Percentiles rank a stretch among this genome's conserved stretches.
Evolutionary conservation across 2,329 filamentous ascomycete species (phyloP).

Genomic region (Penicillium sp.): DNA sequence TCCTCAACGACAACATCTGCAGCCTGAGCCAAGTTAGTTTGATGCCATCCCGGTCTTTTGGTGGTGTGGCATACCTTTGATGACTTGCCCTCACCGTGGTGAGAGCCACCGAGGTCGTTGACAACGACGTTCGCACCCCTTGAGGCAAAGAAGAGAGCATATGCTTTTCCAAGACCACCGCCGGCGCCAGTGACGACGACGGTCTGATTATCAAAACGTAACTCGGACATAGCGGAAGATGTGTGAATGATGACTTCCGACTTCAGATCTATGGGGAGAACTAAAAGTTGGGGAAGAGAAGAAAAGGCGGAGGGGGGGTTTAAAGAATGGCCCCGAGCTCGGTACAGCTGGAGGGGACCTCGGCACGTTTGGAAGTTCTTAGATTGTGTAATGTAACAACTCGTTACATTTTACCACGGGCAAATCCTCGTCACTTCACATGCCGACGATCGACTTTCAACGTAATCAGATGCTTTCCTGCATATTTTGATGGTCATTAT

Average conservation of each 20-base stretch:
- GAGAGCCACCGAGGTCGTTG: constrained; percentile 90
- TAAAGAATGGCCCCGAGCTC: constrained; percentile 26
- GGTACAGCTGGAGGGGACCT: constrained; percentile 34
- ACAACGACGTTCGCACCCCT: constrained; percentile 93
- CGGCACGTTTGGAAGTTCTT: constrained; percentile 28
- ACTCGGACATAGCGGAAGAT: constrained; percentile 58
- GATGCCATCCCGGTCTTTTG: constrained; percentile 26
- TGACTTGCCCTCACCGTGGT: constrained; percentile 87
- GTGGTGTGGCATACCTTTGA: constrained; percentile 64
- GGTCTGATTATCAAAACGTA: constrained; percentile 85
- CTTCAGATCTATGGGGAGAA: constrained; percentile 17
- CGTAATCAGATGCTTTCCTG: background rate
- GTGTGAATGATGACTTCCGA: constrained; percentile 12
- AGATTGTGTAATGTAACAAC: constrained; percentile 15
- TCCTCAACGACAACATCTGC: constrained; percentile 52
- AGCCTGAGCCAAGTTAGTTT: constrained; percentile 55
- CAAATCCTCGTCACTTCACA: constrained; percentile 32
- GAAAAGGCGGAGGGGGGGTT: constrained; percentile 25
- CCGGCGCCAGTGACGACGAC: constrained; percentile 86
- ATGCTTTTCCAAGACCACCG: constrained; percentile 77
- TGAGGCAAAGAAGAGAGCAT: constrained; percentile 85
- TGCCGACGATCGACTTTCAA: constrained; percentile 28
- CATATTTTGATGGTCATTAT: background rate
- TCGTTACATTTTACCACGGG: constrained; percentile 20
- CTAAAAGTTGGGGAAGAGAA: constrained; percentile 17